A percentile compares a stretch with the other conserved stretches of the same genome.
These are phyloP conservation scores for Nemania bipapillata DNA, from an alignment of 2,329 filamentous ascomycete species.

Conservation along the genomic window DNA sequence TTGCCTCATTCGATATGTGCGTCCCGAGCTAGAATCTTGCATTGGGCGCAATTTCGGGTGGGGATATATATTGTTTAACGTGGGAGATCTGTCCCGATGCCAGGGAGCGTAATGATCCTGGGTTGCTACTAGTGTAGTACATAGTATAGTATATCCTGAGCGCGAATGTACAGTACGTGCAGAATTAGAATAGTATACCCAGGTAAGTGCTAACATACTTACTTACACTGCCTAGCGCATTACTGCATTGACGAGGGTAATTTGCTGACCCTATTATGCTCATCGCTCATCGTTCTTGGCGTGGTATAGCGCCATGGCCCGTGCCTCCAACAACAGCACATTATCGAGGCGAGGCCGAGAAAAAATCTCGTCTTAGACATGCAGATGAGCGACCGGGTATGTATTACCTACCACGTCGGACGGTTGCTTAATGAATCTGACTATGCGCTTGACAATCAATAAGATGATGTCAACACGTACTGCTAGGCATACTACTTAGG, in stretches of 20 bases:
- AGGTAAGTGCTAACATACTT: not conserved
- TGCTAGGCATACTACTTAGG: conserved; percentile 1
- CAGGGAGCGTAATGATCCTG: not conserved
- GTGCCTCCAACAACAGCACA: conserved; percentile 33
- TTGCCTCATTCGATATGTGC: conserved; percentile 20
- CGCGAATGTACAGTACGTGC: not conserved
- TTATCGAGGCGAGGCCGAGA: conserved; percentile 33
- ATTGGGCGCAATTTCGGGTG: conserved; percentile 31
- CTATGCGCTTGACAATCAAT: conserved; percentile 14
- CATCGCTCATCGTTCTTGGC: conserved; percentile 31
- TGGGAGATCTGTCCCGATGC: conserved; percentile 32
- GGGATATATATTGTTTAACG: conserved; percentile 25
- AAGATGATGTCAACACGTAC: conserved; percentile 26
- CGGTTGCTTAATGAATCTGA: not conserved
- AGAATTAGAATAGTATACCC: too few relatives aligned
- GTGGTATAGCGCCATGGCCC: conserved; percentile 33
- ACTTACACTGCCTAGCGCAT: conserved; percentile 37
- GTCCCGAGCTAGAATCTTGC: conserved; percentile 25
- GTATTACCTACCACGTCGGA: not conserved
- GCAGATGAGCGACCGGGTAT: conserved; percentile 1
- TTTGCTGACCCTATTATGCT: conserved; percentile 43
- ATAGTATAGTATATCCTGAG: not conserved
- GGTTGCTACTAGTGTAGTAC: not conserved
- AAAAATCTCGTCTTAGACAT: conserved; percentile 18
- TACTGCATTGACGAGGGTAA: conserved; percentile 48